Percentiles rank a stretch among this genome's conserved stretches.
Evolutionary conservation across 768 basidiomycete genomes (phyloP).

Genomic region (Boletus vermiculosoides): DNA sequence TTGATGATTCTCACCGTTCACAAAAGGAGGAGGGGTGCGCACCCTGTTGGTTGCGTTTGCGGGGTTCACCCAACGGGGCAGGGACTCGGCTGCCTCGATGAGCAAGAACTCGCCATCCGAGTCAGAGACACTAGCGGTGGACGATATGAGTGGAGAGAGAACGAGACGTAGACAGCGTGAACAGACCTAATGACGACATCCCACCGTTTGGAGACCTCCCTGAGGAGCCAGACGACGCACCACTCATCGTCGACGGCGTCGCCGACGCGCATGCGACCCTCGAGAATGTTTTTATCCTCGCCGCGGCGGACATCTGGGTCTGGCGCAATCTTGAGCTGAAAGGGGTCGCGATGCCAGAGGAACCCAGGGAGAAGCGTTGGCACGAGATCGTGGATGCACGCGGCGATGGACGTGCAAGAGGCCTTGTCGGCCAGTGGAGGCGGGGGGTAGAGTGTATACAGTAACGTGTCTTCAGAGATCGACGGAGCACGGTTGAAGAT

Average conservation of each 20-base stretch:
- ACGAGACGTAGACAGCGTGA: neutral
- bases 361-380: slow-evolving; percentile 56
- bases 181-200: slow-evolving; percentile 76
- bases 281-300: slow-evolving; percentile 54
- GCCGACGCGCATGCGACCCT: slow-evolving; percentile 87
- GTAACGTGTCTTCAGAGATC: slow-evolving; percentile 83
- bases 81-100: slow-evolving; percentile 89
- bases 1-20: slow-evolving; percentile 33
- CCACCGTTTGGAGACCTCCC: slow-evolving; percentile 74
- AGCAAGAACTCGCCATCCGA: slow-evolving; percentile 94
- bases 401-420: slow-evolving; percentile 62
- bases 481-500: slow-evolving; percentile 73
- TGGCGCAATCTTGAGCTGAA: slow-evolving; percentile 67
- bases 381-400: slow-evolving; percentile 60
- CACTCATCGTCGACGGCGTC: slow-evolving; percentile 99
- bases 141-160: slow-evolving; percentile 1
- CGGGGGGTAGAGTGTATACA: slow-evolving; percentile 71
- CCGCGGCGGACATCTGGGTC: slow-evolving; percentile 39
- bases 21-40: slow-evolving; percentile 39
- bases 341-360: slow-evolving; percentile 83
- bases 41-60: slow-evolving; percentile 92
- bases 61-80: slow-evolving; percentile 91
- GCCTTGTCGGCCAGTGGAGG: slow-evolving; percentile 52
- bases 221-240: slow-evolving; percentile 88
- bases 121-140: slow-evolving; percentile 54